phyloP scores from a whole-genome alignment of 2,329 filamentous ascomycete genomes.

The Monilinia fructicola region DNA sequence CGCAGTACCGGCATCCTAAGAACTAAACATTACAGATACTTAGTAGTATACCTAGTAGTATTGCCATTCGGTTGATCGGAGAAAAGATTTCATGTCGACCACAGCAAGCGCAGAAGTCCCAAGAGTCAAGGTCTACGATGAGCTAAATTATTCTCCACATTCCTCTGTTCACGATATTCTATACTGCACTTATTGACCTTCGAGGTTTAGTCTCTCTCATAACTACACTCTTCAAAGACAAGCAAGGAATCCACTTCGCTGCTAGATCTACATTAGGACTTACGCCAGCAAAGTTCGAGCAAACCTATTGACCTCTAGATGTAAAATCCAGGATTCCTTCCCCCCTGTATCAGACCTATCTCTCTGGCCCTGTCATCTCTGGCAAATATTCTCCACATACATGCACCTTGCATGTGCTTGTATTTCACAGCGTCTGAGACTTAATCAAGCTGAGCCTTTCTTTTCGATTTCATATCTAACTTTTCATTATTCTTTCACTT shows the following conservation, averaged over 20 bases:
- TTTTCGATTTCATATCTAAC: neutral
- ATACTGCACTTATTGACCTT: neutral
- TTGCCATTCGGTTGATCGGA: neutral
- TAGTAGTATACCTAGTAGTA: neutral
- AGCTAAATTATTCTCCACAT: neutral
- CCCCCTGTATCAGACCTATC: neutral
- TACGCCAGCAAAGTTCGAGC: neutral
- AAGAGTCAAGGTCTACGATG: neutral
- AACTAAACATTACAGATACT: neutral
- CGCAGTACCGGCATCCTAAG: neutral
- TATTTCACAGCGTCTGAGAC: neutral
- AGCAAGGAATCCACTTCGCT: neutral
- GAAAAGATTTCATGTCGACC: slow-evolving; percentile 3
- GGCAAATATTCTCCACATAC: neutral
- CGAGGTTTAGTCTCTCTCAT: neutral
- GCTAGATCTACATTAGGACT: neutral
- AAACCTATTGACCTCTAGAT: neutral
- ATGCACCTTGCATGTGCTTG: neutral
- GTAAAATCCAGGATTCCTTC: neutral
- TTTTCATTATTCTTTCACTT: neutral
- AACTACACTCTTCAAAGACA: neutral
- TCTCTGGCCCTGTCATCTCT: neutral
- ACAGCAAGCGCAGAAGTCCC: slow-evolving; percentile 3
- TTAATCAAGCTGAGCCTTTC: neutral
- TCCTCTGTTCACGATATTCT: neutral